Evolutionary conservation across 805 yeast genomes (phyloP), one percentile per base, ranked within the genome.

Genomic region (Hanseniaspora osmophila): DNA sequence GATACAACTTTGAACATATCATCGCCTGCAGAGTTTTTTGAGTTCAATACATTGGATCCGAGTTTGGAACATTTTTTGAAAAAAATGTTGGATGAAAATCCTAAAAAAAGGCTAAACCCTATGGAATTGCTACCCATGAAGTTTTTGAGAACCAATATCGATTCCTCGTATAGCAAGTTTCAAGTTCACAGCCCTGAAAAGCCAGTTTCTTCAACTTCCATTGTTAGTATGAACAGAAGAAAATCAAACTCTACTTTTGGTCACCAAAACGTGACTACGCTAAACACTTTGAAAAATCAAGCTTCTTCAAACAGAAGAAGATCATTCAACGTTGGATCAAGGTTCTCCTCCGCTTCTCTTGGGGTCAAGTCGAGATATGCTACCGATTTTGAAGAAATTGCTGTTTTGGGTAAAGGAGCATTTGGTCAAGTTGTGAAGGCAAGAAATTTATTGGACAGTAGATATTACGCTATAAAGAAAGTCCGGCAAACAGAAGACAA

Each of bases 381-480:
- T 3, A 77, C 88, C 50, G 99, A 92, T 59, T 92, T 94, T 62
- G 98, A 92, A 61, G 98, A 92, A 58, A 83, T 86, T 40, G 92
- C 90, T 0, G 76, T 80, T 17, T 64, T 92, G 9, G 99, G 99
- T 2, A 77, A 79, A 53, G 99, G 99, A 37, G 99, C 94, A 0
- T 92, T 83, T 64, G 99, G 99, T 6, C 96, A 92, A 61, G 99
- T 92, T 9, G 96, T 92, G n/a, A 88, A 90, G 56, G 97, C 92
- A 0, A 70, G 98, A 49, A 90, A 88, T 59, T 75, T 88, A 48
- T 73, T 92, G 51, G 99, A 92, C 59, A 97, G 98, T 17, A 73
- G 96, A 13, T 84, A 84, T 53, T 92, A 92, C 61, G 99, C 99
- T 0, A 78, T 92, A 48, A 92, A 92, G 60, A 90, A 88, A 54